Conservation (phyloP, 495 filamentous ascomycete species). For the Jackrogersella minutella region DNA sequence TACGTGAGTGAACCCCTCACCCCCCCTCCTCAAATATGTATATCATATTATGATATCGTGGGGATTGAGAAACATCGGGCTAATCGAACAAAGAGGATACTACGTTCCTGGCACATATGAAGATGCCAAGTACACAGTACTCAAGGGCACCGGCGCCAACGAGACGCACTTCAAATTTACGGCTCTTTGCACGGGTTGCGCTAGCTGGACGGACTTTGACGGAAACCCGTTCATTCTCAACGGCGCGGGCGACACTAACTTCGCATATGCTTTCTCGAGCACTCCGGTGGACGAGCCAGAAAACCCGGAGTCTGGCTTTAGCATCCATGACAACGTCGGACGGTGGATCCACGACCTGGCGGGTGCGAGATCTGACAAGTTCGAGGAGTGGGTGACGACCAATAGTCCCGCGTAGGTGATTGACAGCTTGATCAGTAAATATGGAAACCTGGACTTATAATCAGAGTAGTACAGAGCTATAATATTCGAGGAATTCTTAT, state of each 20-base stretch:
- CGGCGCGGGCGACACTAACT: slow-evolving; percentile 45
- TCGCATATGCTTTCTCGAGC: slow-evolving; percentile 52
- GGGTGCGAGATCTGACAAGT: slow-evolving; percentile 41
- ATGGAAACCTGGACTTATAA: slow-evolving; percentile 33
- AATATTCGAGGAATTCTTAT: slow-evolving; percentile 38
- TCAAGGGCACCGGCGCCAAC: slow-evolving; percentile 54
- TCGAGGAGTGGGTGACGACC: slow-evolving; percentile 38
- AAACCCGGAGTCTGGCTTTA: slow-evolving; percentile 47
- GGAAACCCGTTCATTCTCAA: slow-evolving; percentile 51
- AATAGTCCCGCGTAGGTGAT: slow-evolving; percentile 38
- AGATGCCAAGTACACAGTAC: slow-evolving; percentile 50
- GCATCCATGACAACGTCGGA: slow-evolving; percentile 56
- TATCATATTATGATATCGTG: neutral
- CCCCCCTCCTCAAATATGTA: neutral
- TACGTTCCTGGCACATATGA: slow-evolving; percentile 50
- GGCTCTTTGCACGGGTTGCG: slow-evolving; percentile 54
- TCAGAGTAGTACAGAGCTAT: slow-evolving; percentile 31
- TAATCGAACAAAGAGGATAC: slow-evolving; percentile 49
- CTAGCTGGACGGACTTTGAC: slow-evolving; percentile 53
- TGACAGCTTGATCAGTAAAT: slow-evolving; percentile 11
- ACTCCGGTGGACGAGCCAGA: slow-evolving; percentile 48
- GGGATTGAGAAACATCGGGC: neutral
- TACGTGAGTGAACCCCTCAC: slow-evolving; percentile 44
- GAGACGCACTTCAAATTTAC: slow-evolving; percentile 57
- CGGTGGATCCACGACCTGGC: slow-evolving; percentile 54